These are phyloP conservation scores for Venustampulla echinocandica DNA, from an alignment of 495 filamentous ascomycete genomes.

Conservation along the genomic window DNA sequence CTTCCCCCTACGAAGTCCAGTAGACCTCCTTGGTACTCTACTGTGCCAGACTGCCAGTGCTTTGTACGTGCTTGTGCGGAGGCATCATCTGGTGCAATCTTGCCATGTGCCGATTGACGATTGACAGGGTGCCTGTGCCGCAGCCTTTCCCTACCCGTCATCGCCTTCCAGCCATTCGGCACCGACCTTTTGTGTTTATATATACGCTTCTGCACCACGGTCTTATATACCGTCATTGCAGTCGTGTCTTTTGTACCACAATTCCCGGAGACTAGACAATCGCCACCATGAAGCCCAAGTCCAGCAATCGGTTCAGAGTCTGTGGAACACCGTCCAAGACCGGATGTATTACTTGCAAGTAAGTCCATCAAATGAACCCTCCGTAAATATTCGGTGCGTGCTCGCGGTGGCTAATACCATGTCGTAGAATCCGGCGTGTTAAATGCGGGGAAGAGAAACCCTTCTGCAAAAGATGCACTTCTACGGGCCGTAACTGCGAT, in stretches of 20 bases:
- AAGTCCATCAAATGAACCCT: background rate
- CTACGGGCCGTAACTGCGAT: conserved; percentile 33
- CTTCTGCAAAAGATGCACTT: conserved; percentile 32
- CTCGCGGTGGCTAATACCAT: too few species aligned
- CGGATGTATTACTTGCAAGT: conserved; percentile 5
- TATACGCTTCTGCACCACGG: too few species aligned
- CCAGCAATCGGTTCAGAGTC: conserved; percentile 2
- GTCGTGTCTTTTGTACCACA: background rate
- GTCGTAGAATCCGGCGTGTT: conserved; percentile 29
- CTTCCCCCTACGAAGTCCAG: too few species aligned
- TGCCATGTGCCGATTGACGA: conserved; percentile 1
- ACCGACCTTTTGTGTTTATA: background rate
- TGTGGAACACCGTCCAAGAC: conserved; percentile 9
- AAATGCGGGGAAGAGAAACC: conserved; percentile 39
- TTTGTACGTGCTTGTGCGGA: too few species aligned
- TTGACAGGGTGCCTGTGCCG: background rate
- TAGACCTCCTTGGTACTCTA: too few species aligned
- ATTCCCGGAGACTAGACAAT: background rate
- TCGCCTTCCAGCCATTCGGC: background rate
- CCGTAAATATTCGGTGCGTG: too few species aligned
- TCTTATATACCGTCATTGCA: background rate
- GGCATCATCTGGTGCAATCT: too few species aligned
- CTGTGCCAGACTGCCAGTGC: too few species aligned
- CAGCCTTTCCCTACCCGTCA: background rate
- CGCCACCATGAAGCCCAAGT: conserved; percentile 5